A percentile compares a stretch with the other conserved stretches of the same genome.
phyloP scores from a whole-genome alignment of 768 basidiomycete genomes.

The Symmetrospora coprosmae region DNA sequence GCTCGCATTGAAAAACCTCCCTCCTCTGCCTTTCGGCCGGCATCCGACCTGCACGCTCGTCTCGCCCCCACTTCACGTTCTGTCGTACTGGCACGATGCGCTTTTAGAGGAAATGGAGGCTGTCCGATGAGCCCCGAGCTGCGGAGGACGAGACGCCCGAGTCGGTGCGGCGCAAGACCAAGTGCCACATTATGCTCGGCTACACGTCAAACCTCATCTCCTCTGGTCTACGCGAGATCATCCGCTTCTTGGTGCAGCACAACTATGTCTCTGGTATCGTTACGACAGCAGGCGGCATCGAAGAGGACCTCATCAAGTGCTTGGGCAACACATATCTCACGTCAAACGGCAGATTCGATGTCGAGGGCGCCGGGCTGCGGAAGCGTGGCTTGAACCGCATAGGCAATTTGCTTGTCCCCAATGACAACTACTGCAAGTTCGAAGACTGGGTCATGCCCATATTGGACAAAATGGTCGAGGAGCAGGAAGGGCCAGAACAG shows the following conservation, averaged over 20 bases:
- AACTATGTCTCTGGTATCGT: conserved; percentile 77
- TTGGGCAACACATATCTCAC: conserved; percentile 91
- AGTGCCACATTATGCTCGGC: conserved; percentile 82
- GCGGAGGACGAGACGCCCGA: conserved; percentile 57
- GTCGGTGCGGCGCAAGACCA: conserved; percentile 52
- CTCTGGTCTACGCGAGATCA: conserved; percentile 84
- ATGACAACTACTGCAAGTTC: conserved; percentile 98
- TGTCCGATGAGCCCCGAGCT: conserved; percentile 63
- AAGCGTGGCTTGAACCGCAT: conserved; percentile 89
- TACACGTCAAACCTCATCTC: conserved; percentile 99
- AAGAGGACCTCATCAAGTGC: conserved; percentile 99
- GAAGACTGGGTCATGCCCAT: conserved; percentile 98
- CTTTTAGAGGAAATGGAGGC: conserved; percentile 67
- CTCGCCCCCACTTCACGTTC: neutral
- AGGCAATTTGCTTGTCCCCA: conserved; percentile 88
- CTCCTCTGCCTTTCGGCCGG: neutral
- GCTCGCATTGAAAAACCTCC: too few species aligned
- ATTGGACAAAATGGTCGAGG: conserved; percentile 71
- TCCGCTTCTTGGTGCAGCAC: conserved; percentile 82
- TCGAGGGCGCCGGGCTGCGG: conserved; percentile 76
- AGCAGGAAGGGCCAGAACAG: conserved; percentile 55
- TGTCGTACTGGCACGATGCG: neutral
- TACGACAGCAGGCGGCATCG: conserved; percentile 94
- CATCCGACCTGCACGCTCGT: neutral
- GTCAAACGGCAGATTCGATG: conserved; percentile 54